Percentiles rank a stretch among this genome's conserved stretches.
These are phyloP conservation scores for Suhomyces anneliseae DNA, from an alignment of 1,139 yeast genomes.

Conservation along the genomic window DNA sequence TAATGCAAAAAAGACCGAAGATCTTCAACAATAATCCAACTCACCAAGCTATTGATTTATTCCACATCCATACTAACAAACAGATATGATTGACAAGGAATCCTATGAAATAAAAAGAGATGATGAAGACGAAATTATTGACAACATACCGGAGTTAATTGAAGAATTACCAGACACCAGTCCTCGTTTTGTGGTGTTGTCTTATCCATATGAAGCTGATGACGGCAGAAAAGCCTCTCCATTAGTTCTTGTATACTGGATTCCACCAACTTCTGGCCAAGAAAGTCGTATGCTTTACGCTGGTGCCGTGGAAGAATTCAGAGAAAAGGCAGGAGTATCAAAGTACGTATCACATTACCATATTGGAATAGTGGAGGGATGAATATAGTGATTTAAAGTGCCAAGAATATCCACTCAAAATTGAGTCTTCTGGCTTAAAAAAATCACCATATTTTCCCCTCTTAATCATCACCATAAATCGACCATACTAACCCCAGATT, in stretches of 20 bases:
- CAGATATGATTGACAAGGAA: slow-evolving; percentile 54
- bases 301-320: slow-evolving; percentile 78
- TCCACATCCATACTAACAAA: slow-evolving; percentile 13
- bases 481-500: slow-evolving; percentile 38
- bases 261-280: slow-evolving; percentile 81
- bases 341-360: slow-evolving; percentile 41
- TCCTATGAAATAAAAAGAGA: slow-evolving; percentile 57
- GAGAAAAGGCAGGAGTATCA: slow-evolving; percentile 75
- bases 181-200: slow-evolving; percentile 73
- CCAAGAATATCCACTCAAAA: background rate
- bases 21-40: too few relatives aligned
- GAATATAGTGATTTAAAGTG: background rate
- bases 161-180: slow-evolving; percentile 82
- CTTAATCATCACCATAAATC: too few relatives aligned
- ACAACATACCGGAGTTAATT: slow-evolving; percentile 55
- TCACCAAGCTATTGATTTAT: background rate
- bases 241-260: slow-evolving; percentile 76
- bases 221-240: slow-evolving; percentile 81
- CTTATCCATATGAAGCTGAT: slow-evolving; percentile 66
- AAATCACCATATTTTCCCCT: too few relatives aligned
- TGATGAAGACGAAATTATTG: slow-evolving; percentile 42
- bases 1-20: too few relatives aligned
- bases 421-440: too few relatives aligned
- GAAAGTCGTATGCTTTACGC: slow-evolving; percentile 85
- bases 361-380: background rate